These are phyloP conservation scores for Septoria petroselini DNA, from an alignment of 2,329 filamentous ascomycete genomes.

Conservation along the genomic window DNA sequence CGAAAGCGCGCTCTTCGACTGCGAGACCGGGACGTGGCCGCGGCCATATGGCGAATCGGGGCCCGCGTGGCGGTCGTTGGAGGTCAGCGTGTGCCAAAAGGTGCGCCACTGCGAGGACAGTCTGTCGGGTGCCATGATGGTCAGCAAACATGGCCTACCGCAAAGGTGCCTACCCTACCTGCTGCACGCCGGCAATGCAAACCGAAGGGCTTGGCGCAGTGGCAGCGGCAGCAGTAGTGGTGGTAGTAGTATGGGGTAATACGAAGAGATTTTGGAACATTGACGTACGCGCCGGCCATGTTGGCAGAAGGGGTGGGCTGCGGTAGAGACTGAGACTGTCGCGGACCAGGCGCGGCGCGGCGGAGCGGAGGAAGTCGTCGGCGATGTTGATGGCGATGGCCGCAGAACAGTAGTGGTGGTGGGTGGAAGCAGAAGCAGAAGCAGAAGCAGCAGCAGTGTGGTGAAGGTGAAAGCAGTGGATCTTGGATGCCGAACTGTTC, in stretches of 20 bases:
- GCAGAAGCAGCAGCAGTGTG: too few relatives aligned
- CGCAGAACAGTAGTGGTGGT: too few relatives aligned
- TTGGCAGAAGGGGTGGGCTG: constrained; percentile 5
- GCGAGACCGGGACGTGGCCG: constrained; percentile 79
- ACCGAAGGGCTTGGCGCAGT: neutral
- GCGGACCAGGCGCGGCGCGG: too few relatives aligned
- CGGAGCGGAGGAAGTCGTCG: constrained; percentile 1
- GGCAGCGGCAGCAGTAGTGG: neutral
- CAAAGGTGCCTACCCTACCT: neutral
- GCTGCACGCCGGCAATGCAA: neutral
- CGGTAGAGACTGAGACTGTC: constrained; percentile 13
- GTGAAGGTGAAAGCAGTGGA: too few relatives aligned
- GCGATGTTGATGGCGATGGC: neutral
- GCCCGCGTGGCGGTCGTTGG: constrained; percentile 77
- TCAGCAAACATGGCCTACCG: constrained; percentile 6
- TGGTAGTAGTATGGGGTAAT: constrained; percentile 16
- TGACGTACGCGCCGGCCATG: constrained; percentile 20
- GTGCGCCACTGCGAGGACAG: constrained; percentile 73
- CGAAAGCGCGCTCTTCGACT: constrained; percentile 76
- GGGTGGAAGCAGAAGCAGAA: too few relatives aligned
- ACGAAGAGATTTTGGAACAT: constrained; percentile 12
- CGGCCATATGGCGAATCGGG: constrained; percentile 91
- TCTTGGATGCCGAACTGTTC: too few relatives aligned
- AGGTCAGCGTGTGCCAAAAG: constrained; percentile 87
- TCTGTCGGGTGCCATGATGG: constrained; percentile 24